phyloP scores from a whole-genome alignment of 352 stramenopile species.

The Phytophthora sp. region DNA sequence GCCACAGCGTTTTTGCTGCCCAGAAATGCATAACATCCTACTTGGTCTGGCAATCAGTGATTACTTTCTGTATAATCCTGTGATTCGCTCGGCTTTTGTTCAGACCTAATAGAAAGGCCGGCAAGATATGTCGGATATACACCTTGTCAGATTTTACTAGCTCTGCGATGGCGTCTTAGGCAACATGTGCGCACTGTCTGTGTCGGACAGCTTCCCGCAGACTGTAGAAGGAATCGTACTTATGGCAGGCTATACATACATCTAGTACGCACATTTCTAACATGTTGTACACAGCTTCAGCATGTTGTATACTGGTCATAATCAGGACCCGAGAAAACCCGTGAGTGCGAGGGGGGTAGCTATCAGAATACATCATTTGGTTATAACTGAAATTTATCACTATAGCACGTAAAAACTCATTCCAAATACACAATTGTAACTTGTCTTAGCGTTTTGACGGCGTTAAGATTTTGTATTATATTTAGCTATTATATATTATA shows the following conservation, averaged over 20 bases:
- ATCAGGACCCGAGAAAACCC: background rate
- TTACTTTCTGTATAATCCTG: background rate
- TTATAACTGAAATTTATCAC: no score
- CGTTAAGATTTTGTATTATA: no score
- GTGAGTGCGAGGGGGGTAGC: background rate
- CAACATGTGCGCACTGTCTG: background rate
- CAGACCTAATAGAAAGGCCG: no score
- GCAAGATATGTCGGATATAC: background rate
- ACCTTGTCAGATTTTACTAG: no score
- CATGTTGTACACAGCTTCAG: conserved; percentile 2
- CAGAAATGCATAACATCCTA: background rate
- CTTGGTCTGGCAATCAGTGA: background rate
- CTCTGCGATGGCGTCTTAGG: background rate
- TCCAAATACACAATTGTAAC: no score
- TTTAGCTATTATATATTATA: no score
- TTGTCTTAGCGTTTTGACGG: no score
- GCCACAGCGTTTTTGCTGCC: no score
- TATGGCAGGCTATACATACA: conserved; percentile 4
- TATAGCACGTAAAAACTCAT: no score
- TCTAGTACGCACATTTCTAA: background rate
- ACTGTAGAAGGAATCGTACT: conserved; percentile 2
- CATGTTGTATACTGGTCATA: background rate
- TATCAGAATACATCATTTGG: no score
- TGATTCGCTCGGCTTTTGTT: background rate
- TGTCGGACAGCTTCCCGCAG: background rate